Base-by-base conservation (phyloP, 805 yeast genomes). In the Yamadazyma scolyti region DNA sequence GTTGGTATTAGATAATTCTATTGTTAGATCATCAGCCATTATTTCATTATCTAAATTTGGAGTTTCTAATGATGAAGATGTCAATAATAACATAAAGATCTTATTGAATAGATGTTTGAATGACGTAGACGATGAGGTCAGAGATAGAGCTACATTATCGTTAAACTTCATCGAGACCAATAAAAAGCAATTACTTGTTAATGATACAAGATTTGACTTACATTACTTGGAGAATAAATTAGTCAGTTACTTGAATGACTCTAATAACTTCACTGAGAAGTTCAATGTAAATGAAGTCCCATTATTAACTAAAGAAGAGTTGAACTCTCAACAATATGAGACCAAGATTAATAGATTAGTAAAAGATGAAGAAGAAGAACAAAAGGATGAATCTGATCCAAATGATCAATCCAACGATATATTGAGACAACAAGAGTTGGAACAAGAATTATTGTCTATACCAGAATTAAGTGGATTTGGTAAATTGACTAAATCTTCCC, bases 21-120 rank as follows among this genome's bases (percentile, higher is more conserved):
- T 89, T 36, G 89, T 93, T 34, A 79, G 98, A 56, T 89, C 97
- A 2, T 88, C 96, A 23, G 98, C 98, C 1, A 95, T 93, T 25
- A 77, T 85, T 45, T 89, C 97, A 1, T 71, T 93, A 43, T 79
- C 96, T 18, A 88, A 89, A 61, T 93, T 90, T 65, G 95, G 94
- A 5, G 65, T 85, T 35, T 75, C 80, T 24, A 79, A 79, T 35
- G 94, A 88, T 44, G 74, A 73, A 10, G 68, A 72, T 16, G 75
- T 89, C 40, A 65, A 74, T 33, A 69, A 72, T 40, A 82, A 88
- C 33, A 83, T 90, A 46, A 71, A 72, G 45, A 82, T 83, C 38
- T 71, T 93, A 47, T 73, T 93, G 46, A 71, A 72, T 38, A 79
- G 97, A 64, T 87, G 95, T 45, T 73, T 88, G 43, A 83, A 75